phyloP scores from a whole-genome alignment of 208 protist species.

The Wallacemonas collosoma region DNA sequence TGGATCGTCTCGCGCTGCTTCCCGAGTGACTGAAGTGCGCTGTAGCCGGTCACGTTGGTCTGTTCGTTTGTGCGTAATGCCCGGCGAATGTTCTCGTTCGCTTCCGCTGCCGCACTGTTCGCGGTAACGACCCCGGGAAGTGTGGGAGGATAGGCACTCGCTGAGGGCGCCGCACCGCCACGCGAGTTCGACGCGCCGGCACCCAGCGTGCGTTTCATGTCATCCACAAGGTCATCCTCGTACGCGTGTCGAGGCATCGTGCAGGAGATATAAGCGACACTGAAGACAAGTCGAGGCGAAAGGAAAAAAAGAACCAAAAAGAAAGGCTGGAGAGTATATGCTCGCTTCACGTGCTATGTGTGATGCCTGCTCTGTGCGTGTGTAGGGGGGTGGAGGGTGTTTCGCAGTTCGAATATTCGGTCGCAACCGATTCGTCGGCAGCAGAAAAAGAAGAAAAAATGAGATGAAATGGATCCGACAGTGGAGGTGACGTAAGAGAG shows the following conservation, averaged over 20 bases:
- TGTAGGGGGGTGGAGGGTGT: background rate
- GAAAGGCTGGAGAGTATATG: no score
- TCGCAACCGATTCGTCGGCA: slow-evolving; percentile 2
- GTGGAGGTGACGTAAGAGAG: no score
- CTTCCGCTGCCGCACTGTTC: slow-evolving; percentile 33
- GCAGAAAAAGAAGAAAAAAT: slow-evolving; percentile 25
- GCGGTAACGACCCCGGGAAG: slow-evolving; percentile 7
- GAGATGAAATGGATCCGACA: background rate
- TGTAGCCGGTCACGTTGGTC: slow-evolving; percentile 70
- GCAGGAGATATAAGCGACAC: background rate
- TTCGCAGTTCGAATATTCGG: no score
- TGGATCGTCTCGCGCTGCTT: slow-evolving; percentile 73
- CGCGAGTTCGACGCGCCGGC: background rate
- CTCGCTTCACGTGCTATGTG: no score
- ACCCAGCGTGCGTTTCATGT: slow-evolving; percentile 49
- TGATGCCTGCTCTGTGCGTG: background rate
- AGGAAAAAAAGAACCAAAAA: slow-evolving; percentile 16
- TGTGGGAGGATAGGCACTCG: slow-evolving; percentile 1
- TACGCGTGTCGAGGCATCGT: slow-evolving; percentile 6
- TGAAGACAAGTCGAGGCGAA: background rate
- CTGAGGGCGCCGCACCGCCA: slow-evolving; percentile 14
- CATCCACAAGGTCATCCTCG: slow-evolving; percentile 41
- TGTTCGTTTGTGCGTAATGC: slow-evolving; percentile 59
- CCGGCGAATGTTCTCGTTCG: slow-evolving; percentile 63
- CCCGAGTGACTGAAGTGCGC: slow-evolving; percentile 63